These are phyloP conservation scores for Dissophora ornata DNA, from an alignment of 192 early-diverging fungal genomes.

Conservation along the genomic window DNA sequence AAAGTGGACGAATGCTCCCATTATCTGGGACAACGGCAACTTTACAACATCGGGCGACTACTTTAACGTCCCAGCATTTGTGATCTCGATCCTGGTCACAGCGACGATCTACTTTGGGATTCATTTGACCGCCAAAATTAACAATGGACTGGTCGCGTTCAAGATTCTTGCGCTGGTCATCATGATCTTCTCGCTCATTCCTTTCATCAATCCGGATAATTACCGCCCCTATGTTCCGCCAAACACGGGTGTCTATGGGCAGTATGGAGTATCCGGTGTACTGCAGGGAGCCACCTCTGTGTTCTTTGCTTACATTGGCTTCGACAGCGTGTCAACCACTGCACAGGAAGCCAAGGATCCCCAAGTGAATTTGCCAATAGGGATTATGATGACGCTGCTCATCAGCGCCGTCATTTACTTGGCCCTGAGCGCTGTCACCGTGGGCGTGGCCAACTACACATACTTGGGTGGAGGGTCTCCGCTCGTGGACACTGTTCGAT, in stretches of 20 bases:
- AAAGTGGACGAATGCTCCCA: conserved; percentile 75
- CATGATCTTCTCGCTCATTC: conserved; percentile 83
- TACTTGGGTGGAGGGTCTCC: conserved; percentile 65
- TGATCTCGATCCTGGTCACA: conserved; percentile 74
- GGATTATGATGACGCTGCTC: conserved; percentile 81
- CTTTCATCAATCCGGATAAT: conserved; percentile 76
- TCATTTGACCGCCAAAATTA: conserved; percentile 76
- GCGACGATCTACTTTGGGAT: conserved; percentile 78
- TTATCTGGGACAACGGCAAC: conserved; percentile 62
- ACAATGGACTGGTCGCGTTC: conserved; percentile 74
- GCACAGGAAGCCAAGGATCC: conserved; percentile 87
- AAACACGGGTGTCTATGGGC: conserved; percentile 60
- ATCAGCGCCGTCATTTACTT: conserved; percentile 88
- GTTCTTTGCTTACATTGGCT: conserved; percentile 88
- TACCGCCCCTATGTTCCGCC: conserved; percentile 84
- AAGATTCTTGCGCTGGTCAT: conserved; percentile 80
- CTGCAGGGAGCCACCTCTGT: conserved; percentile 80
- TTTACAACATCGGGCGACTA: conserved; percentile 60
- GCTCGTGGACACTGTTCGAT: conserved; percentile 58
- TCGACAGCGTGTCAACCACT: conserved; percentile 88
- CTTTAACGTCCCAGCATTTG: conserved; percentile 82
- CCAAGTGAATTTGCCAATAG: conserved; percentile 84
- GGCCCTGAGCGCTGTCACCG: conserved; percentile 67
- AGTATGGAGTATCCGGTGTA: conserved; percentile 76
- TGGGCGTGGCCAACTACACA: conserved; percentile 76